phyloP scores from a whole-genome alignment of 2,329 filamentous ascomycete genomes.

The Ustilaginoidea virens region DNA sequence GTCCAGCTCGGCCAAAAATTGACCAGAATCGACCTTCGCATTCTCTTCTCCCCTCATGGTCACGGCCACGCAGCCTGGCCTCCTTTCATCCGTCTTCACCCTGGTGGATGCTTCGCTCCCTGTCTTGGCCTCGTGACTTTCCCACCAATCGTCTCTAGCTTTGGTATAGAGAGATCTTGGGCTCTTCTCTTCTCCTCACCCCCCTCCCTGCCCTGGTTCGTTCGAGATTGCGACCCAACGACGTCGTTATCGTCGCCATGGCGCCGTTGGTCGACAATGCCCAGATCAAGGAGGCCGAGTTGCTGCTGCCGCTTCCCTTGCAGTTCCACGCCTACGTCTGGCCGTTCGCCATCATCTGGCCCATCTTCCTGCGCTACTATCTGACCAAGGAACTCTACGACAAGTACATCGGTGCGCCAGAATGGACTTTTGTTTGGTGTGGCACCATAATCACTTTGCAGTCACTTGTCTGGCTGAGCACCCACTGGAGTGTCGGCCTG shows the following conservation, averaged over 20 bases:
- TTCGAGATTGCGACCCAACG: conserved; percentile 2
- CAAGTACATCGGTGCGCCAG: conserved; percentile 77
- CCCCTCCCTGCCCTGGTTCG: conserved; percentile 1
- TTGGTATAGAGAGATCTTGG: too few relatives aligned
- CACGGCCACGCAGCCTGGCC: conserved; percentile 3
- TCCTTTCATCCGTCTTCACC: not conserved
- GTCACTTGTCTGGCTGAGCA: conserved; percentile 83
- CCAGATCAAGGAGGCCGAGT: conserved; percentile 75
- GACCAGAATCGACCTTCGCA: too few relatives aligned
- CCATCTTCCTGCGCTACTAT: conserved; percentile 78
- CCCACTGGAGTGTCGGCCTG: conserved; percentile 91
- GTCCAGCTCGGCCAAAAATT: conserved; percentile 1
- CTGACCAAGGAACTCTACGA: conserved; percentile 73
- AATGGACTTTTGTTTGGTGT: conserved; percentile 96
- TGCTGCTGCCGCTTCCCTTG: conserved; percentile 73
- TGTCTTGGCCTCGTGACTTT: too few relatives aligned
- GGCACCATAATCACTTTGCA: conserved; percentile 79
- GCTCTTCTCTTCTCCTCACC: not conserved
- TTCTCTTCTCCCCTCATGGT: conserved; percentile 1
- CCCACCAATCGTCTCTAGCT: too few relatives aligned
- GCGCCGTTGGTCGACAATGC: conserved; percentile 78
- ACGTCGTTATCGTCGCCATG: conserved; percentile 26
- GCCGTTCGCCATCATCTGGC: conserved; percentile 88
- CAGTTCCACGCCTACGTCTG: conserved; percentile 79
- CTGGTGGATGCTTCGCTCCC: conserved; percentile 1